phyloP scores from a whole-genome alignment of 2,329 filamentous ascomycete species.

The Scorias spongiosa region DNA sequence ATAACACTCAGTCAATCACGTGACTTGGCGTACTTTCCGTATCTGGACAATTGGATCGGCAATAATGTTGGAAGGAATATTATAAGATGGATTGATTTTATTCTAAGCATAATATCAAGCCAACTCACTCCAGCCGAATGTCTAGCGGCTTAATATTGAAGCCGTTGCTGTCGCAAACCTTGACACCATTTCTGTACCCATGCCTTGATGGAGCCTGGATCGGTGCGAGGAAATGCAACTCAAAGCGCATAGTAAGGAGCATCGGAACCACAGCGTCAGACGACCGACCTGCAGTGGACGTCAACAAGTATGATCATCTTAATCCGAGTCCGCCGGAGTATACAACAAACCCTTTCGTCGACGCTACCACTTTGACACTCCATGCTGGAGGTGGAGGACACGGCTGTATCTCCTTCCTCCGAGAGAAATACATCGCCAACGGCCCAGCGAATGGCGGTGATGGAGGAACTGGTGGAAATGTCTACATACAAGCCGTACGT shows the following conservation, averaged over 20 bases:
- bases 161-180: slow-evolving; percentile 19
- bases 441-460: slow-evolving; percentile 92
- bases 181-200: slow-evolving; percentile 33
- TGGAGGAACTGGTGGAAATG: slow-evolving; percentile 75
- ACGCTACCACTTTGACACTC: slow-evolving; percentile 65
- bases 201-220: slow-evolving; percentile 18
- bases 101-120: no score
- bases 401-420: slow-evolving; percentile 85
- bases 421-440: slow-evolving; percentile 77
- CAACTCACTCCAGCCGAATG: neutral
- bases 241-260: neutral
- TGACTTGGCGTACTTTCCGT: no score
- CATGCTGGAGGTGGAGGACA: slow-evolving; percentile 71
- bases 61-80: no score
- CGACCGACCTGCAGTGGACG: slow-evolving; percentile 5
- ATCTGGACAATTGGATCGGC: no score
- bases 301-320: slow-evolving; percentile 36
- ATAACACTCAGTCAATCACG: no score
- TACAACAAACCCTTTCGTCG: slow-evolving; percentile 65
- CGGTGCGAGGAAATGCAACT: neutral
- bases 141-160: neutral
- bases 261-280: neutral
- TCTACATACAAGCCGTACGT: slow-evolving; percentile 86
- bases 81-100: no score
- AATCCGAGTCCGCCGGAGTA: slow-evolving; percentile 79